phyloP scores from a whole-genome alignment of 177 flowering plant species.

The Vitis hybrid region DNA sequence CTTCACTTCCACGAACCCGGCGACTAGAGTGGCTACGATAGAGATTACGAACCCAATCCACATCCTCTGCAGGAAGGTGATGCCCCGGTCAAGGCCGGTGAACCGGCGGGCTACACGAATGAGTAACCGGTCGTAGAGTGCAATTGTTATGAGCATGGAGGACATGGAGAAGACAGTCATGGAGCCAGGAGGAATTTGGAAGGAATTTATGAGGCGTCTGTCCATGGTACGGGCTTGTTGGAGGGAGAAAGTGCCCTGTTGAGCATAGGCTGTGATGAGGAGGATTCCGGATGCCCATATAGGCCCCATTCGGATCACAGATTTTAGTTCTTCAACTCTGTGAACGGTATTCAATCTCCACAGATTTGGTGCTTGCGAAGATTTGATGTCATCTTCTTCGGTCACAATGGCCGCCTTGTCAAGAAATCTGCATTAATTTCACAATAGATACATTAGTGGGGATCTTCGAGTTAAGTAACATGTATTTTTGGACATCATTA shows the following conservation, averaged over 20 bases:
- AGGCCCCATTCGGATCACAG: constrained; percentile 84
- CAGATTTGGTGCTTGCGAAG: constrained; percentile 40
- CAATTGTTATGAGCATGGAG: constrained; percentile 43
- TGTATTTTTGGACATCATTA: background rate
- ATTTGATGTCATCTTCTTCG: constrained; percentile 46
- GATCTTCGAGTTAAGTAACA: too few species aligned
- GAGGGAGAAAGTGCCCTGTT: constrained; percentile 80
- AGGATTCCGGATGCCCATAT: constrained; percentile 93
- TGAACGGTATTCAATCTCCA: constrained; percentile 90
- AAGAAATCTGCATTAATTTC: constrained; percentile 46
- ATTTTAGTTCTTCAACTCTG: constrained; percentile 86
- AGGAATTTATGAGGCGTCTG: constrained; percentile 58
- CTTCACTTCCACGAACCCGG: constrained; percentile 42
- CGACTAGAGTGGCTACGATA: constrained; percentile 38
- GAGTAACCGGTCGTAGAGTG: constrained; percentile 42
- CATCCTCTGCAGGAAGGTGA: constrained; percentile 47
- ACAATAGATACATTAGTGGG: background rate
- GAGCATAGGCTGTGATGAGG: constrained; percentile 77
- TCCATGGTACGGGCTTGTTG: constrained; percentile 86
- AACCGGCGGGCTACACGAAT: constrained; percentile 28
- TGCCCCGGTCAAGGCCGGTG: constrained; percentile 52
- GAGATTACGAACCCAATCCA: constrained; percentile 51
- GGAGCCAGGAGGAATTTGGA: constrained; percentile 87
- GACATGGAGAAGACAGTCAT: constrained; percentile 47
- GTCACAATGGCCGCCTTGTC: constrained; percentile 87